phyloP scores from a whole-genome alignment of 176 grass and related monocot species.

The Oryza meyeriana region DNA sequence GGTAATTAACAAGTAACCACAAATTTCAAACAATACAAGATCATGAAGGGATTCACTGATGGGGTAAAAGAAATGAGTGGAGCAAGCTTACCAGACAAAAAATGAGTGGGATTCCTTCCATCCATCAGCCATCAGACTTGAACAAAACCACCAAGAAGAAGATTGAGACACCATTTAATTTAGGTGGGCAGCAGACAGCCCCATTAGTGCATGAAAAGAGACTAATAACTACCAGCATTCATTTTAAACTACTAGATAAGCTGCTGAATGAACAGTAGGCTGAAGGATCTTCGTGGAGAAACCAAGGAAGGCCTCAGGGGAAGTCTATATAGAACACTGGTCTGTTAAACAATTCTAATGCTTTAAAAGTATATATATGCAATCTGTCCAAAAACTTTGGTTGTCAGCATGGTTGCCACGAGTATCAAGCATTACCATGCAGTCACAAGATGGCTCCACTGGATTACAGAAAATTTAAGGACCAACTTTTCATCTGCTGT shows the following conservation, averaged over 20 bases:
- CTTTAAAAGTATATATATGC: not conserved
- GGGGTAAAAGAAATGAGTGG: not conserved
- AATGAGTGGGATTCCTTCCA: not conserved
- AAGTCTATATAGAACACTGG: slow-evolving; percentile 1
- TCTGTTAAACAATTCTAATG: not conserved
- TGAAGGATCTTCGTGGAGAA: slow-evolving; percentile 9
- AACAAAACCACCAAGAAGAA: slow-evolving; percentile 19
- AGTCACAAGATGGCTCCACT: not conserved
- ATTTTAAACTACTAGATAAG: slow-evolving; percentile 13
- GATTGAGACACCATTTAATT: slow-evolving; percentile 30
- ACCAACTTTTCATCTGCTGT: not conserved
- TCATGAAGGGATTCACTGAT: not conserved
- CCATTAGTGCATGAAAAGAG: slow-evolving; percentile 14
- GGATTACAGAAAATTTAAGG: not conserved
- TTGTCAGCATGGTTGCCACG: not conserved
- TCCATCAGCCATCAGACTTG: slow-evolving; percentile 7
- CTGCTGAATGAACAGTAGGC: slow-evolving; percentile 7
- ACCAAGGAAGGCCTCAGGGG: not conserved
- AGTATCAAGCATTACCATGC: not conserved
- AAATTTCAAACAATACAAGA: not conserved
- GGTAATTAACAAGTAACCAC: not conserved
- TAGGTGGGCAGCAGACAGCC: not conserved
- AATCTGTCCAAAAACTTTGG: not conserved
- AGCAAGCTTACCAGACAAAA: not conserved
- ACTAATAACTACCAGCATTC: slow-evolving; percentile 22